Base-by-base conservation (phyloP, 2,329 filamentous ascomycete genomes). In the Tolypocladium ovalisporum region DNA sequence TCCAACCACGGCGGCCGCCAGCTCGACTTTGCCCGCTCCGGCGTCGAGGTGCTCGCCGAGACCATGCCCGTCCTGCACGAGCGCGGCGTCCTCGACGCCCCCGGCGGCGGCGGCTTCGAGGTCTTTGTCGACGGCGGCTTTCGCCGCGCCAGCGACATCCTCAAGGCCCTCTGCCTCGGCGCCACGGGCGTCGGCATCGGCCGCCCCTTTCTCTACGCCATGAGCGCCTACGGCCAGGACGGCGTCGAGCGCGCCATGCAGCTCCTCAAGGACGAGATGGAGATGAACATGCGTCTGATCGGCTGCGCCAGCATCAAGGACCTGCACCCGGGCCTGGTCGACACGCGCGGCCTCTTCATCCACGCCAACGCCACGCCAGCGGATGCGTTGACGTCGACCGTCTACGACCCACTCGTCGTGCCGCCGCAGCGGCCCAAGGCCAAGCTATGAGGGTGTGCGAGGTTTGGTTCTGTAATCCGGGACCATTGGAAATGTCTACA, bases 281-380 rank as follows among this genome's bases (percentile, higher is more conserved):
- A 95, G 76, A 97, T 97, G 93, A 94, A 93, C 68, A 97, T 99
- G 94, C 84, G 94, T 8, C 76, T 99, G 61, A 90, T 99, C 64
- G 94, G 94, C 12, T 89, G 85, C 59, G 82, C 80, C 24, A 85
- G 75, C 59, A 72, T 99, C 36, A 84, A 85, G 39, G 85, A 99
- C 64, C 75, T 99, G 61, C 89, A 88, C 61, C 87, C 92, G 0
- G 85, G 84, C 32, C 75, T 99, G 71, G 71, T 99, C 24, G 94
- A 99, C 69, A 82, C 84, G 0, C 78, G 88, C 60, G 89, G 87
- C 3, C 69, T 97, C 63, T 75, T 75, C 60, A 73, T 71, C 59
- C 82, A 85, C 62, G 72, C 75, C 40, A 76, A 75, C 40, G 69
- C 74, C 29, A 75, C 77, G 60, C 79, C 81, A 1, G 61, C 65